A percentile compares a stretch with the other conserved stretches of the same genome.
Conservation (phyloP, 2,329 filamentous ascomycete species). For the Davidsoniella eucalypti region DNA sequence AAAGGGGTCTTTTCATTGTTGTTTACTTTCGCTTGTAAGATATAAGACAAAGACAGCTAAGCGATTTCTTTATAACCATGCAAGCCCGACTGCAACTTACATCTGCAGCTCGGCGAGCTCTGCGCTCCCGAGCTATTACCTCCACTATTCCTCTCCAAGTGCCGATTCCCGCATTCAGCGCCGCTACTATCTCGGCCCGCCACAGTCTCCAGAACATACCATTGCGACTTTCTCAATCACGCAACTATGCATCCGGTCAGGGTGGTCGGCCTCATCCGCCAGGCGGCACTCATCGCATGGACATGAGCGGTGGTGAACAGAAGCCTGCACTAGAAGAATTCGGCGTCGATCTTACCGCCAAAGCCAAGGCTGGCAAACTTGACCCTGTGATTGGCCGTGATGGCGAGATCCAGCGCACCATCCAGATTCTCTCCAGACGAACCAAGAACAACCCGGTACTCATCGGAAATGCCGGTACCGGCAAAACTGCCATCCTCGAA, state of each 20-base stretch:
- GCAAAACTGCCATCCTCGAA: slow-evolving; percentile 87
- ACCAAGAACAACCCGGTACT: slow-evolving; percentile 94
- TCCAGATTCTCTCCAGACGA: slow-evolving; percentile 78
- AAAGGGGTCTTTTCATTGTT: too few relatives aligned
- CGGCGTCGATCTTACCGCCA: slow-evolving; percentile 75
- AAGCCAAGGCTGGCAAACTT: slow-evolving; percentile 73
- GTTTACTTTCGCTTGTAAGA: neutral
- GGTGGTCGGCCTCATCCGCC: slow-evolving; percentile 60
- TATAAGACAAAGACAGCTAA: neutral
- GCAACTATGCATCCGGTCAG: slow-evolving; percentile 43
- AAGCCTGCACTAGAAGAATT: slow-evolving; percentile 84
- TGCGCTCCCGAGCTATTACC: slow-evolving; percentile 1
- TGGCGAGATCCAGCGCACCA: slow-evolving; percentile 79
- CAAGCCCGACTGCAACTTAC: slow-evolving; percentile 26
- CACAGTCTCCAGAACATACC: slow-evolving; percentile 15
- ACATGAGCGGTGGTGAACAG: slow-evolving; percentile 57
- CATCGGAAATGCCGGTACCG: slow-evolving; percentile 81
- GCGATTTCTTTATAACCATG: slow-evolving; percentile 18
- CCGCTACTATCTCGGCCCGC: slow-evolving; percentile 21
- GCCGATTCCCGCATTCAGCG: slow-evolving; percentile 10
- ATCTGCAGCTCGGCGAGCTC: slow-evolving; percentile 22
- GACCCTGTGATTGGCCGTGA: slow-evolving; percentile 94
- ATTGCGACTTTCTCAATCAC: slow-evolving; percentile 16
- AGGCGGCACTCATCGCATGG: slow-evolving; percentile 87
- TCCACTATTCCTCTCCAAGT: neutral